These are phyloP conservation scores for Parietaria judaica DNA, from an alignment of 306 rosid genomes.

Conservation along the genomic window DNA sequence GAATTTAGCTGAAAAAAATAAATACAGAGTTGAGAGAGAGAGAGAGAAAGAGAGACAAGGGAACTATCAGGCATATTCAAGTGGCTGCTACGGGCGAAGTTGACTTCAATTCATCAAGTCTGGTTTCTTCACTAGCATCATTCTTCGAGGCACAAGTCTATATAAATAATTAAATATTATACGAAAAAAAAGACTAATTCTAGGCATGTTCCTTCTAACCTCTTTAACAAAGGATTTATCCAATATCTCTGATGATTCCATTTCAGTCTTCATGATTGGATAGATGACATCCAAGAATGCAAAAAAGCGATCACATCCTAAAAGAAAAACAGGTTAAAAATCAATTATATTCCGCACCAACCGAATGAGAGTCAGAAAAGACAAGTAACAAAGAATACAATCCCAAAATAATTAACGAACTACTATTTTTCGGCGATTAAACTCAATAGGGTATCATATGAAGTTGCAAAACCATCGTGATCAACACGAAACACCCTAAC, in stretches of 20 bases:
- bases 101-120: no score
- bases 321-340: constrained; percentile 12
- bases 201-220: constrained; percentile 29
- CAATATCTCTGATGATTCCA: constrained; percentile 42
- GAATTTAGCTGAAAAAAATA: constrained; percentile 42
- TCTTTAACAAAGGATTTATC: constrained; percentile 40
- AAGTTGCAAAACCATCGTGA: no score
- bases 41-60: no score
- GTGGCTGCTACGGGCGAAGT: no score
- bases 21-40: no score
- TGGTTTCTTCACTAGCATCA: no score
- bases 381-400: not conserved
- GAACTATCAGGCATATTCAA: no score
- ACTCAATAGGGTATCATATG: no score
- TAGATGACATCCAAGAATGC: constrained; percentile 39
- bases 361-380: constrained; percentile 1
- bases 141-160: no score
- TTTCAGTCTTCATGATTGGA: constrained; percentile 63
- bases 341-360: constrained; percentile 2
- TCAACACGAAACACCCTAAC: no score
- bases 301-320: constrained; percentile 34
- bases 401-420: not conserved
- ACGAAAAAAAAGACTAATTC: not conserved
- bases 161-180: not conserved
- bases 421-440: constrained; percentile 27